Evolutionary conservation across 202 grass and related monocot species (phyloP).

Genomic region (Brachypodium distachyon): DNA sequence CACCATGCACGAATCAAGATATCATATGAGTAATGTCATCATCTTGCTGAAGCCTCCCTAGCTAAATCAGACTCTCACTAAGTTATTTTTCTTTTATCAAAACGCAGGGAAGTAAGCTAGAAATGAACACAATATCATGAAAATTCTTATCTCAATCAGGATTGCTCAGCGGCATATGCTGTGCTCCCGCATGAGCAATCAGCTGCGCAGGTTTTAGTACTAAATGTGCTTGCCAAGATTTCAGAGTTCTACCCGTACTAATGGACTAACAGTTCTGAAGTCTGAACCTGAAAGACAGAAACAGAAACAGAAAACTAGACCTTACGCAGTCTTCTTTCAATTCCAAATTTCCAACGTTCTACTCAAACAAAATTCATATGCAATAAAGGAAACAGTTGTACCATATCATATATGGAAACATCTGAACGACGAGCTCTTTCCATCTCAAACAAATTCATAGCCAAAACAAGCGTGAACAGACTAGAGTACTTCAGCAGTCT

Average conservation of each 20-base stretch:
- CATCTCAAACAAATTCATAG: background rate
- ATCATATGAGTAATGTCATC: background rate
- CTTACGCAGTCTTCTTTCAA: background rate
- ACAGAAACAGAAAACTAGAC: background rate
- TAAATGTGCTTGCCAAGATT: background rate
- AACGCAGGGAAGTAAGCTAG: background rate
- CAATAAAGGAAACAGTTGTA: background rate
- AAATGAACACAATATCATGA: background rate
- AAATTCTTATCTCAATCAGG: background rate
- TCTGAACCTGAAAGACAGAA: background rate
- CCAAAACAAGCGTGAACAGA: constrained; percentile 4
- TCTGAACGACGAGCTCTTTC: background rate
- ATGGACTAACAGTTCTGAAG: too few relatives aligned
- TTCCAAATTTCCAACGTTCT: background rate
- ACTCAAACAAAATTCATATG: background rate
- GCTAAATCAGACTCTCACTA: background rate
- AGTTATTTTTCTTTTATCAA: background rate
- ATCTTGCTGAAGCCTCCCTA: background rate
- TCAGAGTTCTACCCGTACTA: background rate
- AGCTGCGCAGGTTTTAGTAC: background rate
- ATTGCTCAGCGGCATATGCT: background rate
- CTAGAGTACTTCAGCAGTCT: too few relatives aligned
- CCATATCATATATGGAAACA: background rate
- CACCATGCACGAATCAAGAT: background rate
- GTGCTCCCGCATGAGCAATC: background rate